Evolutionary conservation across 140 eudicot species (phyloP), one percentile per base, ranked within the genome.

Genomic region (Bidens hawaiensis): DNA sequence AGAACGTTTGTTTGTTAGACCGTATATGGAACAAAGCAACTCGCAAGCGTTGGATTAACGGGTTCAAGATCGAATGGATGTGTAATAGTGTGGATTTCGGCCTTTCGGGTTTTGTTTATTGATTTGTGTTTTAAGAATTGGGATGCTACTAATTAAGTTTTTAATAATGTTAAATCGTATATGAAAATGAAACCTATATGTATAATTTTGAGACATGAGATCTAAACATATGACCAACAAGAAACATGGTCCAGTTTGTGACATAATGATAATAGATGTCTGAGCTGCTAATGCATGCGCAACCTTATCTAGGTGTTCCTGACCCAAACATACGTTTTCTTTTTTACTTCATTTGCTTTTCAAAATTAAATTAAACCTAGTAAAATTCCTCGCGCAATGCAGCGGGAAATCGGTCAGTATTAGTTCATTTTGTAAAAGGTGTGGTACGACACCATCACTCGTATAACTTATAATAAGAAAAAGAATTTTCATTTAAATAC

Each of bases 11-110:
- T 38, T 38, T 12, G 4, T 38, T 38, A 15, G 13, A 10, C 13
- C 4, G 15, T 38, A 4, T 11, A 36, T n/a, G 26, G 96, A 87
- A 57, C 82, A 72, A 42, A 79, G 64, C n/a, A 82, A 55, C 69
- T 28, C 74, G 23, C 65, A 28, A 46, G 80, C 64, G 73, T 72
- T 71, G 67, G 85, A 85, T 50, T 67, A 69, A 65, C n/a, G n/a
- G 57, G 47, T 25, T 23, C 40, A 22, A 23, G 64, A 16, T 28
- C 34, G 65, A 21, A 49, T 28, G 38, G 16, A 16, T 46, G 46
- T 75, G 66, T 56, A 65, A 26, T 30, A 4, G 69, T 73, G 73
- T 66, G 74, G 63, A 67, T 59, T 74, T 59, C 24, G n/a, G n/a
- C n/a, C n/a, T n/a, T n/a, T n/a, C n/a, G n/a, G n/a, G n/a, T n/a